phyloP scores from a whole-genome alignment of 2,329 filamentous ascomycete genomes.

The Calonectria multiphialidica region DNA sequence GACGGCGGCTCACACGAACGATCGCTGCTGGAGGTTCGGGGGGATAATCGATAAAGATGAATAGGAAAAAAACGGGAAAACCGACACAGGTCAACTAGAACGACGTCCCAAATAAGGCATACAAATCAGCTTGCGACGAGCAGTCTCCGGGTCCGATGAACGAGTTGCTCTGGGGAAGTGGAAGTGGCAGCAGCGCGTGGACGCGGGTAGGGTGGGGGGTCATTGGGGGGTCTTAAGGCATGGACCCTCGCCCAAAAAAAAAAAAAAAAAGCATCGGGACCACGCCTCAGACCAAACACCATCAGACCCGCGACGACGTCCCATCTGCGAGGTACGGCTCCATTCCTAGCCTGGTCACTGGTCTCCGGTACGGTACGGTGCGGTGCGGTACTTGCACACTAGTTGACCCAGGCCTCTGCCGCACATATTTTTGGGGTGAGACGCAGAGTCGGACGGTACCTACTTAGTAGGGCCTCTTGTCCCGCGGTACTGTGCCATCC shows the following conservation, averaged over 20 bases:
- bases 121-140: conserved; percentile 8
- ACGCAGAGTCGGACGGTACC: conserved; percentile 3
- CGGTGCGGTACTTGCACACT: conserved; percentile 17
- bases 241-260: conserved; percentile 20
- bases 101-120: conserved; percentile 13
- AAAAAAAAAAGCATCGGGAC: not conserved
- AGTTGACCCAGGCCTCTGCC: not conserved
- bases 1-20: conserved; percentile 15
- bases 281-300: conserved; percentile 11
- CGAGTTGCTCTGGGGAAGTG: conserved; percentile 31
- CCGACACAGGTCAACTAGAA: not conserved
- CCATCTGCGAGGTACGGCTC: conserved; percentile 22
- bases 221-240: conserved; percentile 29
- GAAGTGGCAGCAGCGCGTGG: conserved; percentile 24
- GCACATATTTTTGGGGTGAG: conserved; percentile 8
- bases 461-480: not conserved
- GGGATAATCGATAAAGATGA: conserved; percentile 1
- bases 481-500: conserved; percentile 10
- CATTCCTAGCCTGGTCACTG: conserved; percentile 14
- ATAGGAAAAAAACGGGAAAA: not conserved
- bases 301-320: conserved; percentile 20
- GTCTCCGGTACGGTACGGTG: conserved; percentile 1
- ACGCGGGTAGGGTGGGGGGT: conserved; percentile 35
- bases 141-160: conserved; percentile 8
- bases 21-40: not conserved